phyloP scores from a whole-genome alignment of 352 stramenopile species.

The Pythium dissimile region DNA sequence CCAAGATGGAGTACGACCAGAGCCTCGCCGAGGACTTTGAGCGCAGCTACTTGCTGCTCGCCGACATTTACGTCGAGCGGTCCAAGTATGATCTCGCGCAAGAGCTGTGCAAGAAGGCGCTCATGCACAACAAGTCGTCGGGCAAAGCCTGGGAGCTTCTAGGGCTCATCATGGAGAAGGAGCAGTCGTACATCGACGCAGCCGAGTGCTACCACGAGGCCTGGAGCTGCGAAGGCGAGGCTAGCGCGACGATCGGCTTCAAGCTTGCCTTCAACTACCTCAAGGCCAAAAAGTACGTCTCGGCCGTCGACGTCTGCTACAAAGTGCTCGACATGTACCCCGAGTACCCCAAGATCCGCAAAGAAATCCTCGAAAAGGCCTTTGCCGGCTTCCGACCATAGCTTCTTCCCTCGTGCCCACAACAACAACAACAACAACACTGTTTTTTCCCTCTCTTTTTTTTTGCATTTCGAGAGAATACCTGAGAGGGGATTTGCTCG shows the following conservation, averaged over 20 bases:
- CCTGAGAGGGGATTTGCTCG: no score
- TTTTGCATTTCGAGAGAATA: no score
- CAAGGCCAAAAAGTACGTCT: conserved; percentile 90
- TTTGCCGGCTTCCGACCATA: conserved; percentile 85
- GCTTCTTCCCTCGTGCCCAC: background rate
- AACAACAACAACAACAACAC: no score
- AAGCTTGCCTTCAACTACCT: conserved; percentile 97
- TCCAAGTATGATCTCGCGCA: conserved; percentile 93
- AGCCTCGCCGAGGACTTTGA: conserved; percentile 92
- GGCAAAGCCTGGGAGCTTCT: conserved; percentile 92
- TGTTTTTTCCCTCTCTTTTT: no score
- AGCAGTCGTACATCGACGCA: conserved; percentile 90
- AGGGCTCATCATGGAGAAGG: conserved; percentile 94
- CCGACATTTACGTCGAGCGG: conserved; percentile 90
- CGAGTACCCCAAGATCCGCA: conserved; percentile 93
- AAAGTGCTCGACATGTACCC: conserved; percentile 93
- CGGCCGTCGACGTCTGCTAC: conserved; percentile 91
- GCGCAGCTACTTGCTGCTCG: conserved; percentile 90
- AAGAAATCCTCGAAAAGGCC: conserved; percentile 93
- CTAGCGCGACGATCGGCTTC: conserved; percentile 88
- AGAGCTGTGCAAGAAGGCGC: conserved; percentile 90
- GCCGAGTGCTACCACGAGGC: conserved; percentile 92
- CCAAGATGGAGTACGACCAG: conserved; percentile 91
- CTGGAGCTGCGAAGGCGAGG: conserved; percentile 78
- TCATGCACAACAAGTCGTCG: conserved; percentile 93